Conservation (phyloP, 2,329 filamentous ascomycete species). For the Tricladium varicosporioides region DNA sequence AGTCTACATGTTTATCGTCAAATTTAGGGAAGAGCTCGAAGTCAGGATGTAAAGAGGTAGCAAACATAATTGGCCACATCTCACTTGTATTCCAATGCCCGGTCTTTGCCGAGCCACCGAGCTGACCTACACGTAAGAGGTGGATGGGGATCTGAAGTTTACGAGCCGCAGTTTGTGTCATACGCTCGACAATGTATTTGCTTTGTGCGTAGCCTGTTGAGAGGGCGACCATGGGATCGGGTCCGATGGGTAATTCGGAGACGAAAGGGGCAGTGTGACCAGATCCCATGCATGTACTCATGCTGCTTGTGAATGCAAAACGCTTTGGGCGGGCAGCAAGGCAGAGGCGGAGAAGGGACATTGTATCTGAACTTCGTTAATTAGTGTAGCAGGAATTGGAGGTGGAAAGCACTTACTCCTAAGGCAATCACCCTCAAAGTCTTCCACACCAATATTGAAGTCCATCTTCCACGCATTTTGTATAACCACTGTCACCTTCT, state of each 20-base stretch:
- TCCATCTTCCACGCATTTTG: slow-evolving; percentile 35
- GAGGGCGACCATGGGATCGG: slow-evolving; percentile 22
- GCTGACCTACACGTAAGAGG: slow-evolving; percentile 29
- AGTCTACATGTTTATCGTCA: slow-evolving; percentile 20
- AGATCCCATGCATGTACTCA: slow-evolving; percentile 28
- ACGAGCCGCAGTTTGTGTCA: slow-evolving; percentile 23
- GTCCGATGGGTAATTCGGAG: slow-evolving; percentile 23
- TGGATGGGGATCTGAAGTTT: slow-evolving; percentile 19
- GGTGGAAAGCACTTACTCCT: slow-evolving; percentile 20
- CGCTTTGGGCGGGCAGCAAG: slow-evolving; percentile 25
- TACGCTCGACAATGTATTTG: slow-evolving; percentile 31
- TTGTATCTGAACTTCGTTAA: slow-evolving; percentile 21
- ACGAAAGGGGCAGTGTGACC: slow-evolving; percentile 13
- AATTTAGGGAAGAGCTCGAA: slow-evolving; percentile 18
- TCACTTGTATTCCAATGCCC: slow-evolving; percentile 27
- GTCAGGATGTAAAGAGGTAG: slow-evolving; percentile 7
- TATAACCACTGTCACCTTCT: slow-evolving; percentile 27
- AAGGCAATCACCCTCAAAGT: slow-evolving; percentile 34
- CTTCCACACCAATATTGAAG: slow-evolving; percentile 30
- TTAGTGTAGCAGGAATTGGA: no score
- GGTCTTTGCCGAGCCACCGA: slow-evolving; percentile 26
- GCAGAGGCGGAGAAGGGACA: slow-evolving; percentile 31
- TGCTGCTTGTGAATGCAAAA: slow-evolving; percentile 29
- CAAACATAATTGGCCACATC: slow-evolving; percentile 27
- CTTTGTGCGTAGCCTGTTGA: slow-evolving; percentile 30